Percentiles rank a stretch among this genome's conserved stretches.
These are phyloP conservation scores for Tagetes erecta DNA, from an alignment of 129 eudicot genomes.

Conservation along the genomic window DNA sequence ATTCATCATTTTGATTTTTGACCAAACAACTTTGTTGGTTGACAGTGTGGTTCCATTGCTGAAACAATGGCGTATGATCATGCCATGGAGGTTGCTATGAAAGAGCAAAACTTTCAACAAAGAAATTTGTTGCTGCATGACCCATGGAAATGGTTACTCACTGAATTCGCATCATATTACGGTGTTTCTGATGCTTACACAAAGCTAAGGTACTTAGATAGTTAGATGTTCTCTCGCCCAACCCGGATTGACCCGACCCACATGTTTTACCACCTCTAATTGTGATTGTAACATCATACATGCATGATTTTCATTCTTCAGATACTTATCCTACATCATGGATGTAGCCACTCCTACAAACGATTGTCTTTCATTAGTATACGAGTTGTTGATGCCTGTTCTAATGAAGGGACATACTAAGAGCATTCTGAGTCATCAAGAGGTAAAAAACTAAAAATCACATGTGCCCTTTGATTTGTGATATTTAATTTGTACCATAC, in stretches of 20 bases:
- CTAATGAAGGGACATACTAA: constrained; percentile 62
- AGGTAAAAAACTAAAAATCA: constrained; percentile 51
- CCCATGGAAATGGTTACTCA: constrained; percentile 81
- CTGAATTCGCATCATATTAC: constrained; percentile 78
- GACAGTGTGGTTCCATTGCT: constrained; percentile 87
- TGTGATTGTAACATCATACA: not conserved
- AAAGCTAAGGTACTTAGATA: constrained; percentile 63
- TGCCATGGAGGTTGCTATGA: constrained; percentile 80
- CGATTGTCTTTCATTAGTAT: constrained; percentile 64
- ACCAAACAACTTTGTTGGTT: constrained; percentile 20
- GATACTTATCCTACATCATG: constrained; percentile 85
- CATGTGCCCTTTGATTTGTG: constrained; percentile 13
- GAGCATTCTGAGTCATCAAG: constrained; percentile 79
- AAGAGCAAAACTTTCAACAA: constrained; percentile 76
- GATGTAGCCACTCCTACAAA: constrained; percentile 90
- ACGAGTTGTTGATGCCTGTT: constrained; percentile 67
- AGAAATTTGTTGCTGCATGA: constrained; percentile 65
- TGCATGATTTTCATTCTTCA: constrained; percentile 31
- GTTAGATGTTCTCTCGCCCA: not conserved
- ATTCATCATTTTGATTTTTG: not conserved
- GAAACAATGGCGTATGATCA: constrained; percentile 88
- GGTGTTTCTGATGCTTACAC: constrained; percentile 88
- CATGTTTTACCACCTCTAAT: not conserved
- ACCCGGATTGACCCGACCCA: not conserved
- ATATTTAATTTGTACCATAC: not conserved